Evolutionary conservation across 2,329 filamentous ascomycete genomes (phyloP), one percentile per base, ranked within the genome.

Genomic region (Canariomyces notabilis): DNA sequence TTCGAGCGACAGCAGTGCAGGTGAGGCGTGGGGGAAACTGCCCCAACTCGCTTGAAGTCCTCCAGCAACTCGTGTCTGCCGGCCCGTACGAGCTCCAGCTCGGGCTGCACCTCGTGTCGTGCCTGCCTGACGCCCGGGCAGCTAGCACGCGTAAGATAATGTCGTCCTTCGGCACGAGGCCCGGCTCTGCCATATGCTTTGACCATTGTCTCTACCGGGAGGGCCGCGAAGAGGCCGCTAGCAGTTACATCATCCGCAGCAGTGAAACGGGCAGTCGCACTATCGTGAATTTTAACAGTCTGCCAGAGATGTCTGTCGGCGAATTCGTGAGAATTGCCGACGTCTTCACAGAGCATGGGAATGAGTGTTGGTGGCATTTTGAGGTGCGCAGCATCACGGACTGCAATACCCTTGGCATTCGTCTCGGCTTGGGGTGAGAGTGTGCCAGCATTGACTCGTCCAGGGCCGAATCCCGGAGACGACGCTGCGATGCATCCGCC

Each of bases 1-100:
- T 87, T 33, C 81, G 85, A 23, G 84, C 85, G 15, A 76, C 76
- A 2, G 70, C 60, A 19, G 61, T 85, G 44, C 66, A 69, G 29
- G 73, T 74, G 35, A 77, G 85, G 22, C 76, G 84, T 20, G 85
- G 86, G 42, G 85, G 85, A 23, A 90, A 89, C 62, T 81, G 82
- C 52, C 76, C 81, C 19, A 89, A 89, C 61, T 77, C 79, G 3
- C 74, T 88, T 26, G 76, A 88, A 60, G 84, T 89, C 7, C 67
- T 89, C 20, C 73, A 79, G 51, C 82, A 89, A 61, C 72, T 87
- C 15, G 57, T 80, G 11, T 23, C 44, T 20, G 35, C 39, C 21
- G 14, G 11, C 12, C 34, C 57, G 23, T 46, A 39, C 33, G n/a
- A 52, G 37, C 61, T 65, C 34, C 67, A 16, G 12, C 20, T 54